Base-by-base conservation (phyloP, 768 basidiomycete species). In the Kwoniella europaea region DNA sequence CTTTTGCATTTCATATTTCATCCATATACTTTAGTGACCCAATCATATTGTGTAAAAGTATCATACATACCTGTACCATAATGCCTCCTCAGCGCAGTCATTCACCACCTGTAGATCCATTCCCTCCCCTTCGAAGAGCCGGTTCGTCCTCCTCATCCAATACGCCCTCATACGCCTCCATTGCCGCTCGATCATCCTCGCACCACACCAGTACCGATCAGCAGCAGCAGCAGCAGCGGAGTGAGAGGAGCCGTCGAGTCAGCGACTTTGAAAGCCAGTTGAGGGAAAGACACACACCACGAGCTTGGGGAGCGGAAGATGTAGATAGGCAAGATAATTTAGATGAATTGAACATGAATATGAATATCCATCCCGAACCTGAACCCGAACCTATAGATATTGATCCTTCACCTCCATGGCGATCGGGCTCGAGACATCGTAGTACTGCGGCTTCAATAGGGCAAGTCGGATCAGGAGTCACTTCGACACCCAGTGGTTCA, bases 71-170 rank as follows among this genome's bases (percentile, higher is more conserved):
- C 46, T 16, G 46, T 50, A 50, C 46, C 62, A 63, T 46, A 46
- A 69, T 69, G 68, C 68, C 68, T 56, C 66, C 71, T 10, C 65
- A 61, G 15, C 59, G 66, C 42, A 41, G 50, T 22, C 12, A 54
- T 52, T 55, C 71, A 9, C 62, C 71, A 4, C 65, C 66, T 50
- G 62, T 72, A 1, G 71, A 72, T 50, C 71, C 71, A 0, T 72
- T 72, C 58, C 71, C 71, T n/a, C 67, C 71, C 4, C 67, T 72
- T 1, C 67, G 71, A n/a, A 52, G 64, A 56, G 64, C 71, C 9
- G 61, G 42, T 24, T 53, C 41, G 13, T 58, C 65, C 22, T 62
- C 66, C 10, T 56, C 66, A 5, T 55, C 66, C 6, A 50, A 44
- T 24, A 50, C 46, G 13, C 66, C 64, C 2, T 68, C 71, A 13